phyloP scores from a whole-genome alignment of 768 basidiomycete genomes.

The Tylopilus vinaceipallidus region DNA sequence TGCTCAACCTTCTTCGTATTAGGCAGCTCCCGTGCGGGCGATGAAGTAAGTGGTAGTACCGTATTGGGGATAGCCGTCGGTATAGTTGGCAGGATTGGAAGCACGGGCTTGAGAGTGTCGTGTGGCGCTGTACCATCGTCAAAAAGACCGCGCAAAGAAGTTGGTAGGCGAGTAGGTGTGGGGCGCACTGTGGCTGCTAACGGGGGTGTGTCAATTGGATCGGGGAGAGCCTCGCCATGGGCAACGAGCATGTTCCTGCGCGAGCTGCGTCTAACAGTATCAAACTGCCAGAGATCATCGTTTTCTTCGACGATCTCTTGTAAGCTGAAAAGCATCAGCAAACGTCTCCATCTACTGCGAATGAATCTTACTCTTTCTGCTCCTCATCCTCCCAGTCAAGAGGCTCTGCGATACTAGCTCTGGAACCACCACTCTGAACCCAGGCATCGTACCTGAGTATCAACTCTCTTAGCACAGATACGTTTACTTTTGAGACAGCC shows the following conservation, averaged over 20 bases:
- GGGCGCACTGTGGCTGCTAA: slow-evolving; percentile 51
- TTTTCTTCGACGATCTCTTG: slow-evolving; percentile 25
- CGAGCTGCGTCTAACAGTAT: slow-evolving; percentile 56
- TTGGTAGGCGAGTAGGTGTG: slow-evolving; percentile 56
- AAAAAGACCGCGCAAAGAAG: slow-evolving; percentile 78
- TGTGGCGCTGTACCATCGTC: slow-evolving; percentile 49
- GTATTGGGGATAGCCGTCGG: slow-evolving; percentile 28
- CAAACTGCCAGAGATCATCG: slow-evolving; percentile 71
- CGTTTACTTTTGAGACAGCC: slow-evolving; percentile 58
- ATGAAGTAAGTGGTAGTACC: slow-evolving; percentile 29
- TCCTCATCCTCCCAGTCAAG: slow-evolving; percentile 73
- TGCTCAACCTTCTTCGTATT: slow-evolving; percentile 31
- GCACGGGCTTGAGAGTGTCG: slow-evolving; percentile 43
- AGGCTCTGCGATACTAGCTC: slow-evolving; percentile 74
- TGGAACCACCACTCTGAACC: slow-evolving; percentile 62
- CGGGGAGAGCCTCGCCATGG: slow-evolving; percentile 21
- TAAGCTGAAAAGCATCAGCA: slow-evolving; percentile 14
- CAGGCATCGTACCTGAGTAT: slow-evolving; percentile 75
- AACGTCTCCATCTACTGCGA: neutral
- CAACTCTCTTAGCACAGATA: slow-evolving; percentile 76
- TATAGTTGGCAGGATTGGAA: slow-evolving; percentile 29
- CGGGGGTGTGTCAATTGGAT: slow-evolving; percentile 12
- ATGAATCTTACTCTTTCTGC: slow-evolving; percentile 44
- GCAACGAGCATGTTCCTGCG: slow-evolving; percentile 24
- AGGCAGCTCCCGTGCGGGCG: slow-evolving; percentile 37